phyloP scores from a whole-genome alignment of 2,329 filamentous ascomycete species.

The Talaromyces sp. region DNA sequence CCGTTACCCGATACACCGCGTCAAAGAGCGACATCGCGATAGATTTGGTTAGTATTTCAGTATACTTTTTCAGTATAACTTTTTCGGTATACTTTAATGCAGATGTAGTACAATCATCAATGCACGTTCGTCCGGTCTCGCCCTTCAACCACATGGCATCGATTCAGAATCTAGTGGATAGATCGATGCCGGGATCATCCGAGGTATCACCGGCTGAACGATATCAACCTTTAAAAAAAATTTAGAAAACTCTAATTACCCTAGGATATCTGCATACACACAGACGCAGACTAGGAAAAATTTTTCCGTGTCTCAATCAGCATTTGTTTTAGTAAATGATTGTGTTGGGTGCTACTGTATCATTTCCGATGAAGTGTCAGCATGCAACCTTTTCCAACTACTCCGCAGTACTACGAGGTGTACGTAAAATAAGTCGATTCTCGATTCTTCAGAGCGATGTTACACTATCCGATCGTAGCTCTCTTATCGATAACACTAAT shows the following conservation, averaged over 20 bases:
- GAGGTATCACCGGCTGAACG: background rate
- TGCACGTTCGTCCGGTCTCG: conserved; percentile 1
- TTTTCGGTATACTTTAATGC: background rate
- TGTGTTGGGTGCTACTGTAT: background rate
- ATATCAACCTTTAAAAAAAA: background rate
- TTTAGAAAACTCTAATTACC: background rate
- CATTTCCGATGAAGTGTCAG: background rate
- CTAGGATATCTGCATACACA: background rate
- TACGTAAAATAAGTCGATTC: background rate
- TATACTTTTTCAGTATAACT: no score
- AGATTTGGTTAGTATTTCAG: background rate
- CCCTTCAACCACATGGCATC: background rate
- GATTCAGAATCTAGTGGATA: background rate
- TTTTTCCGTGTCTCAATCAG: background rate
- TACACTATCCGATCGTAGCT: background rate
- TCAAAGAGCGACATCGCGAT: background rate
- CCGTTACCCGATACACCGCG: background rate
- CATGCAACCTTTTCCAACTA: background rate
- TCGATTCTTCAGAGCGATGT: background rate
- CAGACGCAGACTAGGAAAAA: background rate
- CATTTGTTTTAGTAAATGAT: background rate
- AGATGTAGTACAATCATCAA: background rate
- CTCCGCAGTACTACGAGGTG: no score
- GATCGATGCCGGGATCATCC: conserved; percentile 2
- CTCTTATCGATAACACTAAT: conserved; percentile 5